phyloP scores from a whole-genome alignment of 805 yeast species.

The Torulaspora gathmanii region DNA sequence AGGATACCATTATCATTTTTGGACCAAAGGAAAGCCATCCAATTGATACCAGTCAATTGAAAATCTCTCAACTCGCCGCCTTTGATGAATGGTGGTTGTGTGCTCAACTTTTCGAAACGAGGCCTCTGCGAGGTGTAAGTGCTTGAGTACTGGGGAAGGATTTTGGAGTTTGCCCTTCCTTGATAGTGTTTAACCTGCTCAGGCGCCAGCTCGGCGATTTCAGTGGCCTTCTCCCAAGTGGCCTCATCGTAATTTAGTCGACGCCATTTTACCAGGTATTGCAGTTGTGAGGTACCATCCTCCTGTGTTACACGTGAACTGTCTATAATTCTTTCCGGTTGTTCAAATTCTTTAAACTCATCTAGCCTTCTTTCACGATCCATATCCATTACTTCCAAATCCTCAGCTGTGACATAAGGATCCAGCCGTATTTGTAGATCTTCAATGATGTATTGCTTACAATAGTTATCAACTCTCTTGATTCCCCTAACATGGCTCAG shows the following conservation, averaged over 20 bases:
- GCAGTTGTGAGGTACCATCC: conserved; percentile 59
- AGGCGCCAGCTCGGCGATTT: conserved; percentile 80
- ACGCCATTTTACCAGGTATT: conserved; percentile 90
- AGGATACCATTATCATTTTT: conserved; percentile 94
- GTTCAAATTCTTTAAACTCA: conserved; percentile 74
- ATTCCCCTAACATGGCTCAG: conserved; percentile 59
- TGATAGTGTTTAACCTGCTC: conserved; percentile 79
- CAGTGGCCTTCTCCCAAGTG: conserved; percentile 93
- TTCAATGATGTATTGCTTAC: conserved; percentile 65
- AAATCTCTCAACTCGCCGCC: conserved; percentile 92
- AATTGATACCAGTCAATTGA: conserved; percentile 94
- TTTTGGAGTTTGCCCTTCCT: conserved; percentile 73
- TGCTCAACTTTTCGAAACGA: conserved; percentile 74
- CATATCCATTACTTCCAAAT: conserved; percentile 86
- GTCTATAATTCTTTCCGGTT: conserved; percentile 86
- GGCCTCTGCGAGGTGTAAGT: conserved; percentile 69
- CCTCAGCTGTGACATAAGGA: conserved; percentile 81
- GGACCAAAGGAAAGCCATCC: conserved; percentile 99
- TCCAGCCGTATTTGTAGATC: conserved; percentile 77
- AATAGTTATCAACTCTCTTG: conserved; percentile 85
- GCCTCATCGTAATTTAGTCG: conserved; percentile 91
- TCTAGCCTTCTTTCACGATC: conserved; percentile 83
- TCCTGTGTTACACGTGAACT: conserved; percentile 61
- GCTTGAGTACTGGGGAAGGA: conserved; percentile 76
- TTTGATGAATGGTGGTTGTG: conserved; percentile 85